phyloP scores from a whole-genome alignment of 2,329 filamentous ascomycete species.

The Colletotrichum sp. region DNA sequence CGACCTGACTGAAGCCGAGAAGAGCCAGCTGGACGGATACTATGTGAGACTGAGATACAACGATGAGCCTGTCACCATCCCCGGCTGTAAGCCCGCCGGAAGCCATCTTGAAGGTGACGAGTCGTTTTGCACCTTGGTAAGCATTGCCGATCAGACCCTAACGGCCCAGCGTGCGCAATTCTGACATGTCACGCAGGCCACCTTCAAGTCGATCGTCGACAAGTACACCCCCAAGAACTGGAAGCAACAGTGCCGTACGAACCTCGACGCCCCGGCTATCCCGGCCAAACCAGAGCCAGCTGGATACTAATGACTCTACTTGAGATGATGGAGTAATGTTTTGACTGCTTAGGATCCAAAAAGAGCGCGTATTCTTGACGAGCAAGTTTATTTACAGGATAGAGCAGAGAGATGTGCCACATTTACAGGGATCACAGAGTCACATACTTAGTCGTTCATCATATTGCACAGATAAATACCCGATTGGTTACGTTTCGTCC shows the following conservation, averaged over 20 bases:
- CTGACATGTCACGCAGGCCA: slow-evolving; percentile 55
- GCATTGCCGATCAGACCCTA: slow-evolving; percentile 24
- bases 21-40: slow-evolving; percentile 65
- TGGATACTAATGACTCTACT: slow-evolving; percentile 41
- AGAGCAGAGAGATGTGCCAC: background rate
- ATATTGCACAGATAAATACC: background rate
- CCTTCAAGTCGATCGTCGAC: slow-evolving; percentile 92
- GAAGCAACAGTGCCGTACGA: slow-evolving; percentile 59
- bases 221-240: slow-evolving; percentile 85
- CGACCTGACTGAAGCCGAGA: slow-evolving; percentile 62
- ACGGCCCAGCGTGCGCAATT: background rate
- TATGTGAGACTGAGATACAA: slow-evolving; percentile 94
- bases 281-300: slow-evolving; percentile 56
- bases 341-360: background rate
- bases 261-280: slow-evolving; percentile 46
- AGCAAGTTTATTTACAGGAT: background rate
- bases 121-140: slow-evolving; percentile 86
- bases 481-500: background rate
- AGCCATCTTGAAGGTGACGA: slow-evolving; percentile 89
- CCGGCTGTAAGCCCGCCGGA: slow-evolving; percentile 76
- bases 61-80: slow-evolving; percentile 79
- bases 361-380: background rate
- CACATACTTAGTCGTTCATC: background rate
- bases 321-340: background rate
- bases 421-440: background rate